Conservation (phyloP, 495 filamentous ascomycete genomes). For the Aspergillus bertholletiae region DNA sequence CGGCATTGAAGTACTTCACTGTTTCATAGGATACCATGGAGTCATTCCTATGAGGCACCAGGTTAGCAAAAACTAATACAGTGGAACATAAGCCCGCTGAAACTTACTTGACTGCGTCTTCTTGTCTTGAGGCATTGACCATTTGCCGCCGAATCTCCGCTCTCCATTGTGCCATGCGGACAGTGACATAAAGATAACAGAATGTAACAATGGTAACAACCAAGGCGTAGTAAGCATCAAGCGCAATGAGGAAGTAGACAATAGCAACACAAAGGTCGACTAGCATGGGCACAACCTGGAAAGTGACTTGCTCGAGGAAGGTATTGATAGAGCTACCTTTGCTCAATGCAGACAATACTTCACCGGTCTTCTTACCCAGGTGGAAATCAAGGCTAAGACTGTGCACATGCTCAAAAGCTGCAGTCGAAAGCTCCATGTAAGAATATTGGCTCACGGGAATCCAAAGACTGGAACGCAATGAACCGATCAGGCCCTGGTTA, state of each 20-base stretch:
- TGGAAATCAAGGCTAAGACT: slow-evolving; percentile 94
- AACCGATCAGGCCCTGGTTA: slow-evolving; percentile 78
- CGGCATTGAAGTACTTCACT: slow-evolving; percentile 98
- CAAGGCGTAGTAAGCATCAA: slow-evolving; percentile 89
- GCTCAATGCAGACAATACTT: slow-evolving; percentile 90
- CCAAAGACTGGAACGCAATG: slow-evolving; percentile 79
- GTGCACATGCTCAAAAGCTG: slow-evolving; percentile 96
- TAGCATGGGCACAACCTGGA: slow-evolving; percentile 92
- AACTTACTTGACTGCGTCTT: slow-evolving; percentile 82
- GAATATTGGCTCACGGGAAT: slow-evolving; percentile 95
- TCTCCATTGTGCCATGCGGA: slow-evolving; percentile 91
- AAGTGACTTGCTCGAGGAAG: slow-evolving; percentile 93
- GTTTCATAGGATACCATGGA: slow-evolving; percentile 98
- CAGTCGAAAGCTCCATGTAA: slow-evolving; percentile 88
- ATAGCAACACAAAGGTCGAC: slow-evolving; percentile 86
- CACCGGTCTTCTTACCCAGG: slow-evolving; percentile 92
- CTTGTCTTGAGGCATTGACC: slow-evolving; percentile 89
- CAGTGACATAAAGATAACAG: slow-evolving; percentile 90
- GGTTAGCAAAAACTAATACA: slow-evolving; percentile 41
- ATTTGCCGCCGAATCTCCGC: slow-evolving; percentile 87
- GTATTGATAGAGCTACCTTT: slow-evolving; percentile 96
- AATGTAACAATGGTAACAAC: slow-evolving; percentile 91
- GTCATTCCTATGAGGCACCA: slow-evolving; percentile 60
- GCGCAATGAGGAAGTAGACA: slow-evolving; percentile 73
- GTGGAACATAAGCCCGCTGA: background rate